These are phyloP conservation scores for Talaromyces liani DNA, from an alignment of 495 filamentous ascomycete genomes.

Conservation along the genomic window DNA sequence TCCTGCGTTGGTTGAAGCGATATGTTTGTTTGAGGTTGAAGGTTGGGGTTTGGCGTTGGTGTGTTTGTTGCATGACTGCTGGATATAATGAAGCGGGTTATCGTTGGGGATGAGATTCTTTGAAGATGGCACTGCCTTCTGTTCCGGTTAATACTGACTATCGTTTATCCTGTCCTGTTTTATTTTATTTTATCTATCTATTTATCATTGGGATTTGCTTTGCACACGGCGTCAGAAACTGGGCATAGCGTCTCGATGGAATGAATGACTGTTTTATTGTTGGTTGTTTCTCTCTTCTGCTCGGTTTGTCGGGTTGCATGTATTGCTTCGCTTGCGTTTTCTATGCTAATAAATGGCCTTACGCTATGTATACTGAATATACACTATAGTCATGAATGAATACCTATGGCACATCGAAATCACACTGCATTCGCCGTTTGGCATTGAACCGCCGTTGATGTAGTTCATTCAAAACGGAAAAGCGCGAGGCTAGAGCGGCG, in stretches of 20 bases:
- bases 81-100: too few species aligned
- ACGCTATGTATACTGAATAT: neutral
- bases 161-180: constrained; percentile 15
- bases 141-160: neutral
- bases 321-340: neutral
- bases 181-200: constrained; percentile 10
- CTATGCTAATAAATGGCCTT: neutral
- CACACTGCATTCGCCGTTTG: too few species aligned
- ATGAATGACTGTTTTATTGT: neutral
- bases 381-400: neutral
- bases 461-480: neutral
- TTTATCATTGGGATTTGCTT: constrained; percentile 1
- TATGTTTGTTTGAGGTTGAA: neutral
- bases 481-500: neutral
- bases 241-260: constrained; percentile 10
- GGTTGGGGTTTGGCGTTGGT: neutral
- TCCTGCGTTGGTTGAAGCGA: too few species aligned
- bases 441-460: too few species aligned
- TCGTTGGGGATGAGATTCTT: too few species aligned
- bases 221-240: constrained; percentile 12
- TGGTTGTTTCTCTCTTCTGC: neutral
- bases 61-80: constrained; percentile 15
- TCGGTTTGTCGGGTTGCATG: neutral
- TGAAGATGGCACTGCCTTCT: neutral
- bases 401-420: too few species aligned